Evolutionary conservation across 2,329 filamentous ascomycete genomes (phyloP).

Genomic region (Trichophyton benhamiae): DNA sequence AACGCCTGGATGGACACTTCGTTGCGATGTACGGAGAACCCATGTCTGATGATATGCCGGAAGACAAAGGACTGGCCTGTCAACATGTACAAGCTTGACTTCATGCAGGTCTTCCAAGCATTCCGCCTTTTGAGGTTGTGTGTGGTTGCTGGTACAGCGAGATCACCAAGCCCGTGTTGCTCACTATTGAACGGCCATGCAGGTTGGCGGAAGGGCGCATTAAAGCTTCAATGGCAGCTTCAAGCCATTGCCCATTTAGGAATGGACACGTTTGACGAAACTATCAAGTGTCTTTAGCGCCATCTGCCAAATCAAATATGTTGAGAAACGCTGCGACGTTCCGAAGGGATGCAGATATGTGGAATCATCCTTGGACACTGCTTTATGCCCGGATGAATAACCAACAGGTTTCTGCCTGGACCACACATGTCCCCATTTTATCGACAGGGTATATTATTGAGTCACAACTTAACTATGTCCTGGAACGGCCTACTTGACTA

Average conservation of each 20-base stretch:
- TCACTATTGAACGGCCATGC: neutral
- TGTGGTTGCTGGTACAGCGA: neutral
- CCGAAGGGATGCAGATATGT: neutral
- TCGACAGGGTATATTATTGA: too few species aligned
- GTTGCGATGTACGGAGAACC: neutral
- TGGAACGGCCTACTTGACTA: too few species aligned
- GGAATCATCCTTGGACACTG: neutral
- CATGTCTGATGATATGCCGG: neutral
- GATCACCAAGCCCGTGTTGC: neutral
- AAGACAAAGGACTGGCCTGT: neutral
- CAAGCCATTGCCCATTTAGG: neutral
- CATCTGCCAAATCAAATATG: neutral
- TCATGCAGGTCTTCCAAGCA: neutral
- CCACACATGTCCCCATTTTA: neutral
- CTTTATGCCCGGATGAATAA: neutral
- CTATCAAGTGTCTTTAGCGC: neutral
- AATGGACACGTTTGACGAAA: neutral
- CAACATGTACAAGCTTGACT: neutral
- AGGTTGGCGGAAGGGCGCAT: neutral
- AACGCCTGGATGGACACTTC: too few species aligned
- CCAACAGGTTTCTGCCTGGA: neutral
- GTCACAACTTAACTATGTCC: too few species aligned
- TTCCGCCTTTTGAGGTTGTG: neutral
- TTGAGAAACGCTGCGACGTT: neutral
- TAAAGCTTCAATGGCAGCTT: neutral